Evolutionary conservation across 2,329 filamentous ascomycete species (phyloP).

Genomic region (Raffaelea albimanens): DNA sequence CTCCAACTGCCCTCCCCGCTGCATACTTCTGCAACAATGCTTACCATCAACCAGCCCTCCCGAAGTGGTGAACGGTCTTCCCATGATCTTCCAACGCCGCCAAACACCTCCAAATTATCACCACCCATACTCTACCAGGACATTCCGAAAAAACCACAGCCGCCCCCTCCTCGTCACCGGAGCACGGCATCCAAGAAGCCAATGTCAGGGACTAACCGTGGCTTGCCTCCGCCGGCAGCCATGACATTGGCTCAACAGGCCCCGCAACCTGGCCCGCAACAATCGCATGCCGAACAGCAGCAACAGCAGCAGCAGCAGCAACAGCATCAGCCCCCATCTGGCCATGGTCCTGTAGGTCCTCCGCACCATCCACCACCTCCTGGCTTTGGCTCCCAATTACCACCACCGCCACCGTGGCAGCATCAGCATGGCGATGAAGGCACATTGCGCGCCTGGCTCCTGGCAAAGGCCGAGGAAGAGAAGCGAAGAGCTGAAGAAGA

Average conservation of each 20-base stretch:
- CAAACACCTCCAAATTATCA: slow-evolving; percentile 44
- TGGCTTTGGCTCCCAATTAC: slow-evolving; percentile 8
- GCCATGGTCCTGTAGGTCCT: neutral
- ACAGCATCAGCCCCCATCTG: neutral
- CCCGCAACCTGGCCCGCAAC: slow-evolving; percentile 20
- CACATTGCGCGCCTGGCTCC: slow-evolving; percentile 61
- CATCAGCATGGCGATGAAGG: slow-evolving; percentile 54
- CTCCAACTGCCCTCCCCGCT: neutral
- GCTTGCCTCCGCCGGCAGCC: slow-evolving; percentile 58
- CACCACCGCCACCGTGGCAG: slow-evolving; percentile 10
- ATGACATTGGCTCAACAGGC: slow-evolving; percentile 48
- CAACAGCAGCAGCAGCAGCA: slow-evolving; percentile 2
- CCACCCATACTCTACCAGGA: slow-evolving; percentile 44
- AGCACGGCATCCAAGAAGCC: slow-evolving; percentile 37
- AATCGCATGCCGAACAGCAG: neutral
- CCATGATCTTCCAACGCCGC: slow-evolving; percentile 54
- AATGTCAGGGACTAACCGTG: slow-evolving; percentile 63
- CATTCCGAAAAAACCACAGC: slow-evolving; percentile 28
- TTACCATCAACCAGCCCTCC: slow-evolving; percentile 51
- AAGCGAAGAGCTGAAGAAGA: slow-evolving; percentile 66
- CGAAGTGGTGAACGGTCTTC: slow-evolving; percentile 50
- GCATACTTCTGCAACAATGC: slow-evolving; percentile 38
- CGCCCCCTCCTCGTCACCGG: slow-evolving; percentile 30
- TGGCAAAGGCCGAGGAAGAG: slow-evolving; percentile 65
- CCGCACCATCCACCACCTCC: slow-evolving; percentile 17